Evolutionary conservation across 352 stramenopile genomes (phyloP), one percentile per base, ranked within the genome.

Genomic region (Phytophthora melonis): DNA sequence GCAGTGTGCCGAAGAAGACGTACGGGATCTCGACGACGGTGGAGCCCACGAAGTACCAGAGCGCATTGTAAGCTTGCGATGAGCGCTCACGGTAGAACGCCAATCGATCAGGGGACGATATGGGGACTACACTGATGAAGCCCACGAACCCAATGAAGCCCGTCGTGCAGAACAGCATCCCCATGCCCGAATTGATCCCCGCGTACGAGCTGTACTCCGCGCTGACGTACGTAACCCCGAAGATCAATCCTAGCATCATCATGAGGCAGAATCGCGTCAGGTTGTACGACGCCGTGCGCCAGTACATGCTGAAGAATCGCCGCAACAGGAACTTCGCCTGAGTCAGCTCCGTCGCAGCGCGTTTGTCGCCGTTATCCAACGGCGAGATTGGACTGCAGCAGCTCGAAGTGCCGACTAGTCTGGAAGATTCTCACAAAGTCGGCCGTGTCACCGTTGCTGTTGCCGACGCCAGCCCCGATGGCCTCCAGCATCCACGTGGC

Each of bases 101-200:
- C 23, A 87, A 82, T n/a, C 93, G 81, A 43, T 97, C 84, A 41
- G 87, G 74, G 60, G 89, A 79, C 63, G 93, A 83, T 5, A 93
- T 68, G 6, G 89, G 79, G 6, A 96, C 60, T 0, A 91, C 76
- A 1, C 77, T 90, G 27, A 88, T 82, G 58, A 97, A 89, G 16
- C 81, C 80, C 10, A 92, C 81, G 21, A 96, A 77, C 2, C 81
- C 81, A 27, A 92, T 72, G 54, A 97, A 97, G 27, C 86, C 50
- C 0, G 87, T 87, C 0, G 84, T 77, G 3, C 84, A 74, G 70
- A 94, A 98, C 19, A 97, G 80, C 19, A 97, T 83, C 4, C 68
- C 74, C 58, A 77, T 36, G 32, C 32, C 32, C 32, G 32, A 36
- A 36, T 36, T 67, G 27, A 78, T 69, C 16, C 70, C 70, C 0